Conservation (phyloP, 768 basidiomycete genomes). For the Rhizopogon roseolus region DNA sequence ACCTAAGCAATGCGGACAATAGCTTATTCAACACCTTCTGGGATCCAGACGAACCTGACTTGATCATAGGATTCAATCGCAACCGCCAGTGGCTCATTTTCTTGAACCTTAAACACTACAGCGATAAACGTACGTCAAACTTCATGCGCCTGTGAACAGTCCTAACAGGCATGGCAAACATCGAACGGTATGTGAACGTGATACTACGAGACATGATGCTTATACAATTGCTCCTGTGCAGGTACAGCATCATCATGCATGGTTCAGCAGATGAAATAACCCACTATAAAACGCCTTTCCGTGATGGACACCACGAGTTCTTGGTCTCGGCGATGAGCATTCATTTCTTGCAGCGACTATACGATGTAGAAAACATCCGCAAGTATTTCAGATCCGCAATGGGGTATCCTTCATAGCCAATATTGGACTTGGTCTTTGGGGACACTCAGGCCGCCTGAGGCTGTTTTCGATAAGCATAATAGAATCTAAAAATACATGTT, state of each 20-base stretch:
- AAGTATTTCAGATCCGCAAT: not conserved
- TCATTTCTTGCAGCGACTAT: not conserved
- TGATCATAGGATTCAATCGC: slow-evolving; percentile 15
- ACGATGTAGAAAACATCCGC: not conserved
- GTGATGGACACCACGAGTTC: slow-evolving; percentile 20
- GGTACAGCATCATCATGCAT: slow-evolving; percentile 23
- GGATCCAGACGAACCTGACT: slow-evolving; percentile 1
- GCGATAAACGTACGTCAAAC: slow-evolving; percentile 2
- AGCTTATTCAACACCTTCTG: slow-evolving; percentile 9
- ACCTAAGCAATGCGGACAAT: not conserved
- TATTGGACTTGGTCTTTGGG: not conserved
- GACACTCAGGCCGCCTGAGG: no score
- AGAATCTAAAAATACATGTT: no score
- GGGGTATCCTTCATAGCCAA: not conserved
- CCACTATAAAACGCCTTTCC: slow-evolving; percentile 17
- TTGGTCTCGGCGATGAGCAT: slow-evolving; percentile 8
- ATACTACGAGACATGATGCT: not conserved
- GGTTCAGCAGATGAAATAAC: no score
- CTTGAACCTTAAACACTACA: slow-evolving; percentile 11
- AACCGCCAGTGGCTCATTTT: slow-evolving; percentile 9
- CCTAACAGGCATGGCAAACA: not conserved
- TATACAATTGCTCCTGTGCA: not conserved
- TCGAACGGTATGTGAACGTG: not conserved
- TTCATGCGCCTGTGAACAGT: not conserved
- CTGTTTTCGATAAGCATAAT: no score